Percentiles rank a stretch among this genome's conserved stretches.
Evolutionary conservation across 192 early-diverging fungal species (phyloP).

Genomic region (Coemansia asiatica): DNA sequence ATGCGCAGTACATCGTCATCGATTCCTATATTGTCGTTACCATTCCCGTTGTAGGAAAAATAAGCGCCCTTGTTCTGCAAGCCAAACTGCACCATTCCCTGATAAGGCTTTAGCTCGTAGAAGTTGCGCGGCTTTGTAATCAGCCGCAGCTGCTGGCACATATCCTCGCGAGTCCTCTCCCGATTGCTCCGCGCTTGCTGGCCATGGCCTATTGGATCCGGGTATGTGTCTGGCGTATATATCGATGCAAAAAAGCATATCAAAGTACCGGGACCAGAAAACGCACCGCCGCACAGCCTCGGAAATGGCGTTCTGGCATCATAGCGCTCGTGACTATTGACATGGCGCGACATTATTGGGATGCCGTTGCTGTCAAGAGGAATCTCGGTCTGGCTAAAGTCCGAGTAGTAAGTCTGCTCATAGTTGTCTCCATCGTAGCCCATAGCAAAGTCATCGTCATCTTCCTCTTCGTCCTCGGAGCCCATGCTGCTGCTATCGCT

Average conservation of each 20-base stretch:
- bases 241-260: conserved; percentile 53
- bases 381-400: conserved; percentile 21
- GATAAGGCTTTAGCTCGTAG: conserved; percentile 32
- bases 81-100: conserved; percentile 36
- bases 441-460: conserved; percentile 18
- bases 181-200: conserved; percentile 7
- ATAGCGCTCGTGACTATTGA: conserved; percentile 37
- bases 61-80: conserved; percentile 34
- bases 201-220: conserved; percentile 16
- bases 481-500: conserved; percentile 1
- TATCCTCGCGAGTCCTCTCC: conserved; percentile 31
- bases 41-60: conserved; percentile 17
- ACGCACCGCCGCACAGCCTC: conserved; percentile 54
- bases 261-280: conserved; percentile 45
- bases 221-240: conserved; percentile 41
- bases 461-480: conserved; percentile 8
- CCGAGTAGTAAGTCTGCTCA: conserved; percentile 17
- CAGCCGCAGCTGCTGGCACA: conserved; percentile 39
- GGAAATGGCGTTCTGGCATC: conserved; percentile 49
- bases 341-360: conserved; percentile 19
- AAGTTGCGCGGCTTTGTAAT: conserved; percentile 43
- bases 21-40: not conserved
- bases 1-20: not conserved
- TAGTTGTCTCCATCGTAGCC: conserved; percentile 19
- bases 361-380: conserved; percentile 23